Percentiles rank a stretch among this genome's conserved stretches.
These are phyloP conservation scores for Gryganskiella cystojenkinii DNA, from an alignment of 192 early-diverging fungal genomes.

Conservation along the genomic window DNA sequence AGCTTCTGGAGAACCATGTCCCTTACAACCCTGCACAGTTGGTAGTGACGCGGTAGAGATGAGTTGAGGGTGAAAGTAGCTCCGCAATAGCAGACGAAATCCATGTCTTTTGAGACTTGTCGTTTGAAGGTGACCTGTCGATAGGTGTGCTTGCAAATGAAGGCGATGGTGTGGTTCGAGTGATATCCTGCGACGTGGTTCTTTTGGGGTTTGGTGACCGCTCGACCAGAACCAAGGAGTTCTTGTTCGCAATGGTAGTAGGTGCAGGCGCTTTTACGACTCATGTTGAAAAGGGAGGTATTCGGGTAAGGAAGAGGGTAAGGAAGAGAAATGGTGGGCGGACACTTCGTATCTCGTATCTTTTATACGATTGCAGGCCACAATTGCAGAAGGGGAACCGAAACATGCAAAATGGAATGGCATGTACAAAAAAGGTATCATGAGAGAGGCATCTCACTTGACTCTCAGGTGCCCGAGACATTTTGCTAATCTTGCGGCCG, in stretches of 20 bases:
- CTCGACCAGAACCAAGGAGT: neutral
- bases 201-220: neutral
- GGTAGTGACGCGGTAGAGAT: constrained; percentile 6
- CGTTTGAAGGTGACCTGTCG: neutral
- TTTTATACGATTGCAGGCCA: no score
- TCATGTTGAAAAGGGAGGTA: neutral
- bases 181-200: constrained; percentile 1
- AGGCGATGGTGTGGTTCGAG: neutral
- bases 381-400: no score
- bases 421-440: no score
- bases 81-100: constrained; percentile 10
- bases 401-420: no score
- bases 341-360: no score
- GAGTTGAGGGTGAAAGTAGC: constrained; percentile 3
- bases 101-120: constrained; percentile 7
- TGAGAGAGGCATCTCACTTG: no score
- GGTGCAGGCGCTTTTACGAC: neutral
- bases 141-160: constrained; percentile 2
- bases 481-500: no score
- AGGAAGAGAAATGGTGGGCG: no score
- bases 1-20: neutral
- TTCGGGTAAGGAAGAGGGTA: neutral
- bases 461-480: no score
- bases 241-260: neutral
- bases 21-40: constrained; percentile 4